Evolutionary conservation across 208 protist genomes (phyloP), one percentile per base, ranked within the genome.

Genomic region (Trichomonas gallinae): DNA sequence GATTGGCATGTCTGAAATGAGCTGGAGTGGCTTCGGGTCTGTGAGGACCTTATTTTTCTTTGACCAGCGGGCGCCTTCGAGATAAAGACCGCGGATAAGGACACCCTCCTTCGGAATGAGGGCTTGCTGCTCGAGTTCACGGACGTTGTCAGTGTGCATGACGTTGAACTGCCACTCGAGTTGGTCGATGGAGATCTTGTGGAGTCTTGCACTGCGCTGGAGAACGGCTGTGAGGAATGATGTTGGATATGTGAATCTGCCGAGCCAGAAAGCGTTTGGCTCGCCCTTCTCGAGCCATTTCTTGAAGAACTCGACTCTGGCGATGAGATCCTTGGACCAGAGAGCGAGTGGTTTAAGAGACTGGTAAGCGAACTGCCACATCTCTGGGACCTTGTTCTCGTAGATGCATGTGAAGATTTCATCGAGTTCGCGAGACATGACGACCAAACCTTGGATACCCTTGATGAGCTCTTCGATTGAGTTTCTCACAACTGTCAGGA

Each of bases 171-270:
- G 98, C 99, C 99, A 99, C 63, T 97, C 98, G 96, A 99, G 98
- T 97, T 99, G 98, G 97, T 99, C 99, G 87, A 99, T 99, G 0
- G 98, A 98, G 42, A 98, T 97, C 96, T 98, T 98, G 89, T 98
- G 98, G 42, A 97, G 97, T 63, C 99, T 97, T 13, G 98, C 98
- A 93, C 98, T 97, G 87, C 98, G 98, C 97, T 99, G 99, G 97
- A 99, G 98, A 82, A 99, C 97, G 34, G 98, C 98, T 97, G 99
- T 99, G 83, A 99, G 98, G 97, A 99, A 99, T 83, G 99, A 99
- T 13, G 98, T 99, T 26, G 99, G 99, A 97, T 99, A 99, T n/a
- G 99, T 99, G 97, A 99, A 99, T 93, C 99, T 99, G 51, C 98
- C 98, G 49, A 99, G 98, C 99, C 99, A 99, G 97, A 99, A 99